Evolutionary conservation across 2,329 filamentous ascomycete species (phyloP).

Genomic region (Botryosphaeria dothidea): DNA sequence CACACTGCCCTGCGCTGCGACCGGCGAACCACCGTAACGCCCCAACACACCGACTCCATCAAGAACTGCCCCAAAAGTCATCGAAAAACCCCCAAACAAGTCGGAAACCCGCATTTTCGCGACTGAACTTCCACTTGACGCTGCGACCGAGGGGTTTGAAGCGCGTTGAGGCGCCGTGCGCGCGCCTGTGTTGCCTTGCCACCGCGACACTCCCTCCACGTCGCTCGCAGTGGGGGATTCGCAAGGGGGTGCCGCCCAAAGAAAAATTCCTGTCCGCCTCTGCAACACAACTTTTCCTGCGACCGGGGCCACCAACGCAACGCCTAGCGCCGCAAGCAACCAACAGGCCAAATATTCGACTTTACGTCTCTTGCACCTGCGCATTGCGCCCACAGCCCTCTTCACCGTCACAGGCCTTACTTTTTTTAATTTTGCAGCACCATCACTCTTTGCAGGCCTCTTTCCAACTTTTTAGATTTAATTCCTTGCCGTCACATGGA

Average conservation of each 20-base stretch:
- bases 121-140: not conserved
- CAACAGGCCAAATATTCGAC: not conserved
- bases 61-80: conserved; percentile 13
- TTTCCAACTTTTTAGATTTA: not conserved
- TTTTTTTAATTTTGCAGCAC: not conserved
- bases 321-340: not conserved
- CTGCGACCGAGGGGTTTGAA: not conserved
- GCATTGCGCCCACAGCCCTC: not conserved
- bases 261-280: conserved; percentile 9
- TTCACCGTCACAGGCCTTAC: not conserved
- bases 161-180: conserved; percentile 12
- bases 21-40: conserved; percentile 18
- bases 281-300: not conserved
- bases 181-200: conserved; percentile 7
- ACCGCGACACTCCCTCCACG: conserved; percentile 4
- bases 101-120: conserved; percentile 5
- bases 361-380: not conserved
- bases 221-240: conserved; percentile 18
- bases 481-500: conserved; percentile 19
- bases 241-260: conserved; percentile 13
- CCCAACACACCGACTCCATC: conserved; percentile 18
- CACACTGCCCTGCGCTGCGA: conserved; percentile 8
- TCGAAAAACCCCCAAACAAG: conserved; percentile 15
- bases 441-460: not conserved
- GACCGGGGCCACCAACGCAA: conserved; percentile 6